Conservation (phyloP, 2,329 filamentous ascomycete genomes). For the Fusarium sp. region DNA sequence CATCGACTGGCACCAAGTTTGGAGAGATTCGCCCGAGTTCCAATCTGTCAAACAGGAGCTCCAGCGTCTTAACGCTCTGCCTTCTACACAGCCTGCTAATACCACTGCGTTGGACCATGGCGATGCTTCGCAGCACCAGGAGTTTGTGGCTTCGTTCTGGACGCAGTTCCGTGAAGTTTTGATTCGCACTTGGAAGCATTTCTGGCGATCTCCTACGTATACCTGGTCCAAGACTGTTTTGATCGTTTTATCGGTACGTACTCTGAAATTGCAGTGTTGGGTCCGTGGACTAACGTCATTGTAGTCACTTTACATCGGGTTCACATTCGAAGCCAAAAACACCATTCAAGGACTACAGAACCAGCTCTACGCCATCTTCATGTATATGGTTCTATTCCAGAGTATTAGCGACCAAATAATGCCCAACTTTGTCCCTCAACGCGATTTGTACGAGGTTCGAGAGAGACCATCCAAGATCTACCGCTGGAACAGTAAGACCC, state of each 20-base stretch:
- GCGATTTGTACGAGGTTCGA: conserved; percentile 76
- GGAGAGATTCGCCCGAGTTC: conserved; percentile 59
- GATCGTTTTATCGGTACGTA: conserved; percentile 41
- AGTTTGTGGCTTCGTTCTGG: conserved; percentile 51
- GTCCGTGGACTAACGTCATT: background rate
- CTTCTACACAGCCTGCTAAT: background rate
- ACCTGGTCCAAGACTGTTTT: conserved; percentile 69
- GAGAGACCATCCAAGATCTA: conserved; percentile 78
- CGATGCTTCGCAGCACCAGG: conserved; percentile 47
- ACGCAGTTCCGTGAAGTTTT: conserved; percentile 55
- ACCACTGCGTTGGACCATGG: background rate
- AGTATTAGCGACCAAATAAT: conserved; percentile 73
- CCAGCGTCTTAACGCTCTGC: conserved; percentile 27
- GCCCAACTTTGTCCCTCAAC: conserved; percentile 78
- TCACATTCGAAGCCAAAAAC: conserved; percentile 71
- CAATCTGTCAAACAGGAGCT: conserved; percentile 47
- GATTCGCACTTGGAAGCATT: conserved; percentile 56
- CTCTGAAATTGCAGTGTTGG: accelerated
- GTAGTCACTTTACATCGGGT: conserved; percentile 73
- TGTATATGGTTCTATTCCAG: conserved; percentile 78
- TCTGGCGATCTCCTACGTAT: conserved; percentile 66
- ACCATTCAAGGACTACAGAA: conserved; percentile 76
- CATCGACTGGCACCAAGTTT: conserved; percentile 61
- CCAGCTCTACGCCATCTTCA: conserved; percentile 78
- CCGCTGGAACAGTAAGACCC: conserved; percentile 48